Conservation (phyloP, 2,329 filamentous ascomycete species). For the Colletotrichum tropicicola region DNA sequence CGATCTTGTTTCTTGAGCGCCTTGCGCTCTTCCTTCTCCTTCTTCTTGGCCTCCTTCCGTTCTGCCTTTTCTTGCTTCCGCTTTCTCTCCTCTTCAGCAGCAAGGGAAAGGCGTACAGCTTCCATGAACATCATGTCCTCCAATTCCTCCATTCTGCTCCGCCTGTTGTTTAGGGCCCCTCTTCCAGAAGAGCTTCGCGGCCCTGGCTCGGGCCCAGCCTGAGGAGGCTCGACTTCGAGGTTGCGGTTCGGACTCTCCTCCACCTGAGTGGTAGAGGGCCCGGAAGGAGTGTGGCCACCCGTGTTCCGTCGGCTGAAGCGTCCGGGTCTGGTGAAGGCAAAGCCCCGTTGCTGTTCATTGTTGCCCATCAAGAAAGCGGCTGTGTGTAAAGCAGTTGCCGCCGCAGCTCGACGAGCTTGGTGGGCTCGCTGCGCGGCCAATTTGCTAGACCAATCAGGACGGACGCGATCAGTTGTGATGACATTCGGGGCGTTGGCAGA, state of each 20-base stretch:
- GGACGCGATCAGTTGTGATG: slow-evolving; percentile 90
- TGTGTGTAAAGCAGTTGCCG: slow-evolving; percentile 92
- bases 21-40: slow-evolving; percentile 86
- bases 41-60: slow-evolving; percentile 84
- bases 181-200: slow-evolving; percentile 41
- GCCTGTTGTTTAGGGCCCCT: slow-evolving; percentile 39
- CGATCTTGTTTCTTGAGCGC: slow-evolving; percentile 70
- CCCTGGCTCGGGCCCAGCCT: slow-evolving; percentile 44
- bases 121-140: slow-evolving; percentile 99
- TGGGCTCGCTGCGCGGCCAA: slow-evolving; percentile 85
- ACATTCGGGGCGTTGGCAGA: slow-evolving; percentile 87
- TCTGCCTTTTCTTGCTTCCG: slow-evolving; percentile 84
- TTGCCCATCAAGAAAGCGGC: slow-evolving; percentile 91
- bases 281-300: slow-evolving; percentile 43
- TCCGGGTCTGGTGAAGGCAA: slow-evolving; percentile 49
- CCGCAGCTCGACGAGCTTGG: slow-evolving; percentile 85
- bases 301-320: slow-evolving; percentile 67
- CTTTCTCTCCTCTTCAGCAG: slow-evolving; percentile 91
- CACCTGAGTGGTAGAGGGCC: slow-evolving; percentile 39
- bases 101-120: slow-evolving; percentile 90
- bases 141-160: slow-evolving; percentile 79
- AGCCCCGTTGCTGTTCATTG: slow-evolving; percentile 59
- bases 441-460: slow-evolving; percentile 95
- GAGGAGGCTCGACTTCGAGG: slow-evolving; percentile 35
- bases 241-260: slow-evolving; percentile 39